Evolutionary conservation across 176 grass and related monocot species (phyloP).

Genomic region (Neostapfia colusana): DNA sequence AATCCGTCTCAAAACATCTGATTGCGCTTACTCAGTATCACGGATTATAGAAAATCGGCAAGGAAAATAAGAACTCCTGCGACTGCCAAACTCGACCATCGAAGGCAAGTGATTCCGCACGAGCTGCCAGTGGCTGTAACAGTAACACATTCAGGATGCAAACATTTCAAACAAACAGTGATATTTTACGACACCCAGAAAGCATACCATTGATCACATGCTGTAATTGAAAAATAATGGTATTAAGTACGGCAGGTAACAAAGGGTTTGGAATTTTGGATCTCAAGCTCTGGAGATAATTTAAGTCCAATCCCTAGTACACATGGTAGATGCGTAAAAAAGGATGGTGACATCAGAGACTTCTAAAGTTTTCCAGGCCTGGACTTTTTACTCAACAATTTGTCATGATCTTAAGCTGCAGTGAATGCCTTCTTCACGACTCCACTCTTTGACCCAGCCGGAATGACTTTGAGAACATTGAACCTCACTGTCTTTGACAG

Average conservation of each 20-base stretch:
- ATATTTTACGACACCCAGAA: too few species aligned
- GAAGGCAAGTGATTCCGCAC: not conserved
- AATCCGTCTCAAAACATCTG: too few species aligned
- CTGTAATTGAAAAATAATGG: not conserved
- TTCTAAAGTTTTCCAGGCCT: not conserved
- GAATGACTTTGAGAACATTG: conserved; percentile 47
- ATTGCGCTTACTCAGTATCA: too few species aligned
- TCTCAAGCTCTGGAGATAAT: not conserved
- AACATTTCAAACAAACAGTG: too few species aligned
- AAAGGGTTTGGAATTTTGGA: not conserved
- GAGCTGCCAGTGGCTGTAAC: too few species aligned
- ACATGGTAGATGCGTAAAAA: not conserved
- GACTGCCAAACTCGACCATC: too few species aligned
- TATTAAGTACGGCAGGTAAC: not conserved
- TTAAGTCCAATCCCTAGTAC: conserved; percentile 3
- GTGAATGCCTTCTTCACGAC: conserved; percentile 40
- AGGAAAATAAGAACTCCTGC: too few species aligned
- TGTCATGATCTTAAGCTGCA: conserved; percentile 17
- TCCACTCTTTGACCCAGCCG: conserved; percentile 41
- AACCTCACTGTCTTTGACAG: conserved; percentile 43
- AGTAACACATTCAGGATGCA: too few species aligned
- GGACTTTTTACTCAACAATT: not conserved
- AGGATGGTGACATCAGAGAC: conserved; percentile 11
- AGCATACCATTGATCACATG: not conserved
- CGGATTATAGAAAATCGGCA: too few species aligned